phyloP scores from a whole-genome alignment of 768 basidiomycete genomes.

The Pisolithus marmoratus region DNA sequence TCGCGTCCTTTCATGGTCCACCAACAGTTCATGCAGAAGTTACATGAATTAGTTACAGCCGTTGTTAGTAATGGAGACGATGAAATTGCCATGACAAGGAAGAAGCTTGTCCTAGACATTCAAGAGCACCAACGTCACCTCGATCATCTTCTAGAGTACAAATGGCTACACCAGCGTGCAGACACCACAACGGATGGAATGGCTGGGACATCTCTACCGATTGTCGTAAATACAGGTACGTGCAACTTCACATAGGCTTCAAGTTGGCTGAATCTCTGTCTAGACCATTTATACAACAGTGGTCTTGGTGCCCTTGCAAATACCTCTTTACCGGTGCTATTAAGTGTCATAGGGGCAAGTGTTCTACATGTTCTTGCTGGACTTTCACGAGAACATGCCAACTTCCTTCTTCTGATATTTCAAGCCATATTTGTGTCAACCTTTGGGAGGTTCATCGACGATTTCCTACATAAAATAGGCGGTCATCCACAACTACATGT shows the following conservation, averaged over 20 bases:
- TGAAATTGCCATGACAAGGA: not conserved
- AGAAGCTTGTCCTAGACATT: not conserved
- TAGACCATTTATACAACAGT: not conserved
- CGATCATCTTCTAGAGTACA: not conserved
- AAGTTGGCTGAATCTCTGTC: not conserved
- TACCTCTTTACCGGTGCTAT: not conserved
- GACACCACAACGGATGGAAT: too few relatives aligned
- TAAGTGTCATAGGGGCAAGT: not conserved
- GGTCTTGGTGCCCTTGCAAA: not conserved
- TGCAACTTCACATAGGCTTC: not conserved
- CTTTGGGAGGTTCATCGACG: too few relatives aligned
- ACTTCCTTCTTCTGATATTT: not conserved
- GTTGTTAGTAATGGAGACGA: not conserved
- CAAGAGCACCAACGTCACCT: not conserved
- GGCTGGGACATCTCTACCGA: not conserved
- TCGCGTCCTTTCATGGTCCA: not conserved
- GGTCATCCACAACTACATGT: not conserved
- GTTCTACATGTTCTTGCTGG: not conserved
- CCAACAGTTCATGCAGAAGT: not conserved
- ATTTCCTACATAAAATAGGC: too few relatives aligned
- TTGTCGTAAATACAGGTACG: not conserved
- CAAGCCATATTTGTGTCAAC: too few relatives aligned
- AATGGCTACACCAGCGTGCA: not conserved
- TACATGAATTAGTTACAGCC: not conserved
- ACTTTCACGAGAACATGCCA: not conserved